phyloP scores from a whole-genome alignment of 345 rosid genomes.

The Euphorbia tirucalli region DNA sequence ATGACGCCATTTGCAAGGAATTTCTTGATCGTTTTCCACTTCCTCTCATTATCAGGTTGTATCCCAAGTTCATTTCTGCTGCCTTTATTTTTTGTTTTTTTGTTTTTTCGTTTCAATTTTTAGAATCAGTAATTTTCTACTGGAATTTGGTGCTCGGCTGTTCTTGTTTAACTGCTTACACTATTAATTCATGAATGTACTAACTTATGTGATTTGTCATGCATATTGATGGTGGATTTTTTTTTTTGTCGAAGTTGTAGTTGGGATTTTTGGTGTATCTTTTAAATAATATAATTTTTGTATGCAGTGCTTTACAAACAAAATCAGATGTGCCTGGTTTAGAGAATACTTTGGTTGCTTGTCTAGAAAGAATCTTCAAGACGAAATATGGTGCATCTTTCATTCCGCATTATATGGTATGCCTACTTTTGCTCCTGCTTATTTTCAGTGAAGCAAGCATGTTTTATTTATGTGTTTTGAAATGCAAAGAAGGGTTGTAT shows the following conservation, averaged over 20 bases:
- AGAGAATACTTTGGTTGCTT: conserved; percentile 50
- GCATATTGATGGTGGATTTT: background rate
- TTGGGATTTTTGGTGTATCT: background rate
- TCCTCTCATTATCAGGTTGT: conserved; percentile 61
- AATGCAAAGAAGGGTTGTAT: background rate
- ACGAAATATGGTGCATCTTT: conserved; percentile 73
- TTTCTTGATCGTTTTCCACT: conserved; percentile 85
- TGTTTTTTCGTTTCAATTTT: background rate
- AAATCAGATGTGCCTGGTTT: conserved; percentile 53
- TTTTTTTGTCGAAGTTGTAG: background rate
- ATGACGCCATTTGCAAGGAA: conserved; percentile 58
- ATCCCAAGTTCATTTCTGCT: background rate
- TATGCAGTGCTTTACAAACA: conserved; percentile 65
- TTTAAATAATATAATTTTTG: background rate
- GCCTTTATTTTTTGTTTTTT: background rate
- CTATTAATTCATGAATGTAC: background rate
- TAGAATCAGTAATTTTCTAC: background rate
- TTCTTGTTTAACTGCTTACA: background rate
- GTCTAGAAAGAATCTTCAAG: conserved; percentile 69
- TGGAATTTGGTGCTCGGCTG: background rate
- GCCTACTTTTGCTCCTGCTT: background rate
- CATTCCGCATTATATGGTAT: conserved; percentile 76
- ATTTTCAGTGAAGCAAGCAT: too few relatives aligned
- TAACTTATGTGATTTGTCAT: background rate
- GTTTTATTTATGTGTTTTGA: background rate